These are phyloP conservation scores for Dothistroma septosporum DNA, from an alignment of 2,329 filamentous ascomycete species.

Conservation along the genomic window DNA sequence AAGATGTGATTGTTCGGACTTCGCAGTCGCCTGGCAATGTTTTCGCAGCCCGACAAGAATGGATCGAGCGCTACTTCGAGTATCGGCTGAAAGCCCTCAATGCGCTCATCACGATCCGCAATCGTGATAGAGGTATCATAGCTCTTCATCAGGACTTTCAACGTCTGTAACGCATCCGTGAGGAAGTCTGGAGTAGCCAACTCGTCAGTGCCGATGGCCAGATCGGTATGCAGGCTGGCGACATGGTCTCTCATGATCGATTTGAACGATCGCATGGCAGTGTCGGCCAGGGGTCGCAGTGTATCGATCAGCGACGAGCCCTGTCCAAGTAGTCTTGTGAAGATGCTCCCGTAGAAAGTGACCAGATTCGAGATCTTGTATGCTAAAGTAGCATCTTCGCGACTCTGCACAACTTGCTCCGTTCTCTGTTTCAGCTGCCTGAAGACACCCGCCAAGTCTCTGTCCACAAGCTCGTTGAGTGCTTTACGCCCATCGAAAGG, in stretches of 20 bases:
- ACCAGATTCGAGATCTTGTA: constrained; percentile 89
- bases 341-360: constrained; percentile 83
- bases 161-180: constrained; percentile 70
- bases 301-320: constrained; percentile 66
- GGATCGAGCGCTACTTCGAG: constrained; percentile 79
- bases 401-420: constrained; percentile 86
- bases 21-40: constrained; percentile 59
- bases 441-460: constrained; percentile 75
- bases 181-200: constrained; percentile 77
- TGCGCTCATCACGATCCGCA: constrained; percentile 47
- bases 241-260: constrained; percentile 76
- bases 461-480: constrained; percentile 79
- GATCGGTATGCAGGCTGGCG: constrained; percentile 67
- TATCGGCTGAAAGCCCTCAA: constrained; percentile 69
- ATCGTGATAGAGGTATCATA: constrained; percentile 75
- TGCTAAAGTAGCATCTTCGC: constrained; percentile 81
- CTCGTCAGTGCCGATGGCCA: constrained; percentile 67
- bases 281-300: constrained; percentile 65
- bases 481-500: constrained; percentile 77
- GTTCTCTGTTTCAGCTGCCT: constrained; percentile 83
- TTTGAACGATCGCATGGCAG: constrained; percentile 78
- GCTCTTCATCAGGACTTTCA: constrained; percentile 75
- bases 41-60: constrained; percentile 71
- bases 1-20: constrained; percentile 64
- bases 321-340: constrained; percentile 69